Percentiles rank a stretch among this genome's conserved stretches.
Conservation (phyloP, 305 asterid species). For the Stenogyne calaminthoides region DNA sequence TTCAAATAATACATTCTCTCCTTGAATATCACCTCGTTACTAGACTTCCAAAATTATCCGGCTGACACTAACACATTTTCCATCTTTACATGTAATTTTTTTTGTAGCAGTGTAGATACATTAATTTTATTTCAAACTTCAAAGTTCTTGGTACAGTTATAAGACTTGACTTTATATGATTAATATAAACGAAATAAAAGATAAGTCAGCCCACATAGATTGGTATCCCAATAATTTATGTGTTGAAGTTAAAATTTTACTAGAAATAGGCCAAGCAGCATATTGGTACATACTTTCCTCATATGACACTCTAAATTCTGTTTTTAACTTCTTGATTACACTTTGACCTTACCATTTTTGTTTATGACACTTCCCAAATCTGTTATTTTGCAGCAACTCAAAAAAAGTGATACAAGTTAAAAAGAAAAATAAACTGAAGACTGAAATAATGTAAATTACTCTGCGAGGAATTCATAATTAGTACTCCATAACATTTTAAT, state of each 20-base stretch:
- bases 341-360: background rate
- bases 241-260: background rate
- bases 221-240: too few species aligned
- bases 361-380: background rate
- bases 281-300: background rate
- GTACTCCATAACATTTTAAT: background rate
- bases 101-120: too few species aligned
- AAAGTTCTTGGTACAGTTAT: too few species aligned
- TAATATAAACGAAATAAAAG: too few species aligned
- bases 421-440: background rate
- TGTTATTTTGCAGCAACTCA: background rate
- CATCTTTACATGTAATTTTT: too few species aligned
- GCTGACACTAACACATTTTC: too few species aligned
- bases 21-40: too few species aligned
- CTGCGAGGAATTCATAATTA: background rate
- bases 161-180: too few species aligned
- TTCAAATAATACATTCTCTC: too few species aligned
- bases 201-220: too few species aligned
- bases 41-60: too few species aligned
- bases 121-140: too few species aligned
- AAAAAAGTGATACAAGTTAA: background rate
- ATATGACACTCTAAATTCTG: background rate
- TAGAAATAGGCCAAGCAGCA: background rate
- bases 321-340: background rate
- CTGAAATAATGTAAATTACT: background rate